Conservation (phyloP, 1,139 yeast genomes). For the Wickerhamomyces sp. region DNA sequence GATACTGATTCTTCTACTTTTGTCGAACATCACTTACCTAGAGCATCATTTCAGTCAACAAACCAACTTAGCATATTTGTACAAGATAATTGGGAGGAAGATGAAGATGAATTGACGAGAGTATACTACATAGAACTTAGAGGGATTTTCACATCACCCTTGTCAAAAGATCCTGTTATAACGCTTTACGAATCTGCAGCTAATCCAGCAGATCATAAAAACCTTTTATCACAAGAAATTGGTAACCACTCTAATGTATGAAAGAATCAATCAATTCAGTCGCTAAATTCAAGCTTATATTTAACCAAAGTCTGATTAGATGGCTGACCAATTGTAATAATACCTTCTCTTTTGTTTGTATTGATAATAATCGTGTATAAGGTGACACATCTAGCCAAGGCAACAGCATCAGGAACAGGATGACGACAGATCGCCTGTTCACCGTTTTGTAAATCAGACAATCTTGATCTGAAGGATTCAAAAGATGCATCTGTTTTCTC, state of each 20-base stretch:
- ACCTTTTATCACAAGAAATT: conserved; percentile 27
- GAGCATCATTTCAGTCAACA: conserved; percentile 70
- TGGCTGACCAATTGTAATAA: conserved; percentile 15
- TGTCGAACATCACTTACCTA: conserved; percentile 79
- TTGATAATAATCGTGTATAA: conserved; percentile 19
- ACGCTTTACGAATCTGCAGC: conserved; percentile 88
- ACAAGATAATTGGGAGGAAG: conserved; percentile 53
- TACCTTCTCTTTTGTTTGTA: conserved; percentile 10
- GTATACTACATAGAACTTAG: conserved; percentile 74
- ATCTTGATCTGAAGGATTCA: conserved; percentile 10
- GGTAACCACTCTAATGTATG: conserved; percentile 10
- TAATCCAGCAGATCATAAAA: conserved; percentile 84
- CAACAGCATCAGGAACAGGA: conserved; percentile 8
- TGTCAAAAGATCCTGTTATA: conserved; percentile 63
- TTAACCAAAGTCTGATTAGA: conserved; percentile 8
- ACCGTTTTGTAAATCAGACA: conserved; percentile 11
- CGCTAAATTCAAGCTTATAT: conserved; percentile 12
- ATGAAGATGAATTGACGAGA: conserved; percentile 56
- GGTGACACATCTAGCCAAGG: conserved; percentile 13
- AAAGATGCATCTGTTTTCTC: conserved; percentile 8
- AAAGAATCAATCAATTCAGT: neutral
- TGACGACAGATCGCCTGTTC: conserved; percentile 13
- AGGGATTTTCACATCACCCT: conserved; percentile 63
- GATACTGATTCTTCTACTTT: conserved; percentile 45
- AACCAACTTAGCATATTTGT: conserved; percentile 64